Evolutionary conservation across 2,329 filamentous ascomycete genomes (phyloP).

Genomic region (Pseudogymnoascus destructans): DNA sequence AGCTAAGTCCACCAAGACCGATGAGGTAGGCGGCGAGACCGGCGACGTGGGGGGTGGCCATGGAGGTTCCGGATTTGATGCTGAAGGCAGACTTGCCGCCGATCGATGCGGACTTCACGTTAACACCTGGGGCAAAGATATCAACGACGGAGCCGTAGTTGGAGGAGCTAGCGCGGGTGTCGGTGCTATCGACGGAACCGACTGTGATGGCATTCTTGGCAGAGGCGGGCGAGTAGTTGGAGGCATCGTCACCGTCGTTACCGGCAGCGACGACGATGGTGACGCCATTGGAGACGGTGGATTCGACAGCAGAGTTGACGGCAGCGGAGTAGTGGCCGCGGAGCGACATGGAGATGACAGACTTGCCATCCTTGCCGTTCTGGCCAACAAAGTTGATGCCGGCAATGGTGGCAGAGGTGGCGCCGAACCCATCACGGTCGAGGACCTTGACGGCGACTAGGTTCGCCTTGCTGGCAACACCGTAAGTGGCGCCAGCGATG

Average conservation of each 20-base stretch:
- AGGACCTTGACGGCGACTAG: constrained; percentile 30
- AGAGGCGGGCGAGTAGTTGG: constrained; percentile 35
- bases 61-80: constrained; percentile 45
- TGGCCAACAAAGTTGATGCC: too few relatives aligned
- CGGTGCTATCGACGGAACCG: constrained; percentile 33
- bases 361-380: too few relatives aligned
- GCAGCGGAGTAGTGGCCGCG: constrained; percentile 34
- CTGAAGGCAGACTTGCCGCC: constrained; percentile 33
- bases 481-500: constrained; percentile 28
- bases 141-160: constrained; percentile 39
- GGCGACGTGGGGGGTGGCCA: constrained; percentile 48
- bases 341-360: constrained; percentile 52
- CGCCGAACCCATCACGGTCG: constrained; percentile 29
- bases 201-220: constrained; percentile 38
- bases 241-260: constrained; percentile 32
- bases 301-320: constrained; percentile 37
- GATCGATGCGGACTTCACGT: constrained; percentile 35
- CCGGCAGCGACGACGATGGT: constrained; percentile 43
- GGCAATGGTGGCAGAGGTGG: constrained; percentile 40
- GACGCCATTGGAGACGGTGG: constrained; percentile 34
- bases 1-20: constrained; percentile 31
- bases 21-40: constrained; percentile 47
- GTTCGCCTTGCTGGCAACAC: constrained; percentile 28
- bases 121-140: constrained; percentile 37
- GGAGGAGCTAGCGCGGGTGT: constrained; percentile 33